Evolutionary conservation across 805 yeast genomes (phyloP), one percentile per base, ranked within the genome.

Genomic region (Saccharomycopsis oosterbeekiorum): DNA sequence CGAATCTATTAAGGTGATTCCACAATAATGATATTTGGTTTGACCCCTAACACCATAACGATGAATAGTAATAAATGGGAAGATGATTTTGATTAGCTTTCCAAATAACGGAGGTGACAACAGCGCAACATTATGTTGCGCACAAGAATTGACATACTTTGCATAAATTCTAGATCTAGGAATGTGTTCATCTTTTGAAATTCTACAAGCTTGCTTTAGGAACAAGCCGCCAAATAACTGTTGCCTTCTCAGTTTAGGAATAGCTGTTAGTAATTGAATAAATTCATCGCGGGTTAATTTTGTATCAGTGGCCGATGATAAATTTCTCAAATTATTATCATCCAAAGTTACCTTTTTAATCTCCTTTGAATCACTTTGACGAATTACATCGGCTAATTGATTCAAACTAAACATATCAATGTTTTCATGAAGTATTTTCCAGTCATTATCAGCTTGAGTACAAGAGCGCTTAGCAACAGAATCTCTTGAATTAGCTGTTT

Each of bases 181-280:
- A 42, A 85, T 84, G 50, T 80, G 84, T 21, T 84, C 76, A 34
- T 77, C 78, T 4, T 74, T 74, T 55, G 77, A 71, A 5, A 77
- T 68, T 62, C 78, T 80, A 67, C 88, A 89, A 29, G 84, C 78
- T 67, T 84, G 82, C 73, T 86, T 76, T 53, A 91, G 75, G 88
- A 96, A 89, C 2, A 87, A 81, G 81, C 89, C 80, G 12, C 92
- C 97, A 71, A 89, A 88, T 1, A 88, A 76, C 70, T 89, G 97
- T 76, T 37, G 66, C 68, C 57, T 70, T 73, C 64, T 75, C 75
- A 60, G 70, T 70, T 60, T 57, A 64, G 60, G 65, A 60, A 59
- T 67, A 72, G 36, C 69, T 65, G 15, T 69, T 64, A 12, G 73
- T 65, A 64, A 70, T 68, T 19, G 70, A 62, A 36, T 69, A 69